These are phyloP conservation scores for Magnaporthiopsis incrustans DNA, from an alignment of 2,329 filamentous ascomycete genomes.

Conservation along the genomic window DNA sequence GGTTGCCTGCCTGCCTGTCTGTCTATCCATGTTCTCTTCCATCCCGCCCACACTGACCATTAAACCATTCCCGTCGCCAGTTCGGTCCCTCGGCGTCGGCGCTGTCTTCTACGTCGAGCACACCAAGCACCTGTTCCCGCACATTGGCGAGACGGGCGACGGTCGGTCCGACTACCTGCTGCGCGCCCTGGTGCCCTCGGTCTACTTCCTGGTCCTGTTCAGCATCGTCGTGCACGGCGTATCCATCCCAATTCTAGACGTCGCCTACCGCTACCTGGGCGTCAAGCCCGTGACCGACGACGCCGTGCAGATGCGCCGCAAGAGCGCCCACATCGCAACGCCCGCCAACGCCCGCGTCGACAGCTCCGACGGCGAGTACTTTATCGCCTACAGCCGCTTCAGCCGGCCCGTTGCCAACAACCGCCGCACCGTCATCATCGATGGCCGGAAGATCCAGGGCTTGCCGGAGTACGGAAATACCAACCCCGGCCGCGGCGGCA, in stretches of 20 bases:
- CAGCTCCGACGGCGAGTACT: constrained; percentile 23
- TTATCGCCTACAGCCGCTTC: constrained; percentile 42
- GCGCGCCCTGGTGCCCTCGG: constrained; percentile 28
- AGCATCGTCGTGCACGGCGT: constrained; percentile 39
- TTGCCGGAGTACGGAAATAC: background rate
- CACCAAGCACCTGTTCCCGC: constrained; percentile 32
- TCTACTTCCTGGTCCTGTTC: constrained; percentile 33
- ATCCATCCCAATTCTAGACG: constrained; percentile 35
- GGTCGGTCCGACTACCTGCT: constrained; percentile 25
- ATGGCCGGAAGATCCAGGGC: constrained; percentile 13
- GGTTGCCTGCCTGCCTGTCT: too few species aligned
- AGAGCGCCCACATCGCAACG: constrained; percentile 26
- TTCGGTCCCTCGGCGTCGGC: constrained; percentile 91
- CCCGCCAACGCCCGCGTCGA: constrained; percentile 31
- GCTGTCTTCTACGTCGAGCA: constrained; percentile 83
- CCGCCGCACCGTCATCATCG: constrained; percentile 5
- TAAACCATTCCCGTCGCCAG: background rate
- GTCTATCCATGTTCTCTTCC: too few species aligned
- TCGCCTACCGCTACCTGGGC: constrained; percentile 28
- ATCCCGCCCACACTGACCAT: background rate
- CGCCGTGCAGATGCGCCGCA: constrained; percentile 28
- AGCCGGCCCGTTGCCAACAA: constrained; percentile 25
- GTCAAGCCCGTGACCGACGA: constrained; percentile 35
- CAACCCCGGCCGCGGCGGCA: background rate
- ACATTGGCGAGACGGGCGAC: constrained; percentile 24